Evolutionary conservation across 768 basidiomycete species (phyloP).

Genomic region (Exidia glandulosa): DNA sequence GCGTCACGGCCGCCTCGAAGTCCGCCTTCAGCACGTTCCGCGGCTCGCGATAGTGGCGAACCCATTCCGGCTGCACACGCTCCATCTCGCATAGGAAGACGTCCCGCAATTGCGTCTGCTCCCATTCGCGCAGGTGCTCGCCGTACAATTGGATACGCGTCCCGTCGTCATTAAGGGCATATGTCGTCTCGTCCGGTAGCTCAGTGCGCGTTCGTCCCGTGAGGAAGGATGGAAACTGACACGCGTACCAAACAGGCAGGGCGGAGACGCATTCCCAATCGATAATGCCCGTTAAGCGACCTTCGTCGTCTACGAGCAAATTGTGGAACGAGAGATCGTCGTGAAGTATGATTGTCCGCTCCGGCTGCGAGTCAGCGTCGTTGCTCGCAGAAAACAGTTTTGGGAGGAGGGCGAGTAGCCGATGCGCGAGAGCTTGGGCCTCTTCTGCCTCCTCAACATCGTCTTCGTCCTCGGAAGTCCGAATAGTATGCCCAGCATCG

Average conservation of each 20-base stretch:
- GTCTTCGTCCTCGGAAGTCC: not conserved
- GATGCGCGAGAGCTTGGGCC: not conserved
- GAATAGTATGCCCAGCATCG: not conserved
- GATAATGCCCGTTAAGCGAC: slow-evolving; percentile 13
- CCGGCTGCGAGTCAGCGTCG: not conserved
- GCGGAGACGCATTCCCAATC: slow-evolving; percentile 15
- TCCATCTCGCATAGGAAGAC: not conserved
- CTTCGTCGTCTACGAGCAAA: slow-evolving; percentile 19
- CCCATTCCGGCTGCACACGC: not conserved
- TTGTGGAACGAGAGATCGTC: slow-evolving; percentile 28
- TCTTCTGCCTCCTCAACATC: not conserved
- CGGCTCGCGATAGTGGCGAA: not conserved
- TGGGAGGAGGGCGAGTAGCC: not conserved
- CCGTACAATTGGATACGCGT: not conserved
- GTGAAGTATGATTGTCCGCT: slow-evolving; percentile 9
- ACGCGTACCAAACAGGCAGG: not conserved
- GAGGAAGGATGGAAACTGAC: not conserved
- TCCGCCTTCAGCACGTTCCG: not conserved
- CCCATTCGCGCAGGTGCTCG: not conserved
- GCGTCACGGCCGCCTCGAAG: not conserved
- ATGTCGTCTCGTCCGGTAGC: not conserved
- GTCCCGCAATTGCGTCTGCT: not conserved
- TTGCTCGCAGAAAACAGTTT: not conserved
- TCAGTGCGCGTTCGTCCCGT: not conserved
- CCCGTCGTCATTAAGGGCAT: not conserved